phyloP scores from a whole-genome alignment of 208 protist species.

The Angomonas ambiguus region DNA sequence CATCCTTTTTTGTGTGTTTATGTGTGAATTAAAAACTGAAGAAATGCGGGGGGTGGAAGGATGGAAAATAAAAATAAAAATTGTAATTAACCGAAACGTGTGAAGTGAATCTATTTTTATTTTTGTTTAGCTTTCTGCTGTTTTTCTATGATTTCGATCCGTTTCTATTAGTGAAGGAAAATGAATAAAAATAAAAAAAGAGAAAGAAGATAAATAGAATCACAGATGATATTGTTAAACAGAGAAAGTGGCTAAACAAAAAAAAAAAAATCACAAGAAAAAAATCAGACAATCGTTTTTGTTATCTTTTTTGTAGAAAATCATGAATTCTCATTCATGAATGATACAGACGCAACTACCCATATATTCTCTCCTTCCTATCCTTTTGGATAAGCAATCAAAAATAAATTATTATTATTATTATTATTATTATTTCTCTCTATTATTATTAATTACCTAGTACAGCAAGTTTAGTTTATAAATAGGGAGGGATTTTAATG shows the following conservation, averaged over 20 bases:
- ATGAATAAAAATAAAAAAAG: not conserved
- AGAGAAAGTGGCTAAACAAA: not conserved
- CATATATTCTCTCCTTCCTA: no score
- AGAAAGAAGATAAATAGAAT: not conserved
- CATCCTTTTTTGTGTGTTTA: not conserved
- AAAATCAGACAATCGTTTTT: constrained; percentile 8
- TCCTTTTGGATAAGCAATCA: no score
- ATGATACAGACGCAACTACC: no score
- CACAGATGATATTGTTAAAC: not conserved
- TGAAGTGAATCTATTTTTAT: not conserved
- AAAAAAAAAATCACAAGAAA: constrained; percentile 13
- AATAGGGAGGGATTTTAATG: no score
- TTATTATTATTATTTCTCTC: constrained; percentile 6
- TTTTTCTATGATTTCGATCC: constrained; percentile 6
- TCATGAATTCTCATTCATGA: constrained; percentile 4
- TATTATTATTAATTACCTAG: not conserved
- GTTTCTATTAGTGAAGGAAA: not conserved
- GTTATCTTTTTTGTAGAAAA: constrained; percentile 2
- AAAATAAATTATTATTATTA: no score
- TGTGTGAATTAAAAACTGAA: not conserved
- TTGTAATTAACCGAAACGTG: not conserved
- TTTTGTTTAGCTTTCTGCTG: constrained; percentile 9
- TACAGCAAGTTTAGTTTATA: not conserved
- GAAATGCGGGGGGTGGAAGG: not conserved
- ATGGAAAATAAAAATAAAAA: not conserved